Evolutionary conservation across 257 asterid species (phyloP), one percentile per base, ranked within the genome.

Genomic region (Solanum tacnaense): DNA sequence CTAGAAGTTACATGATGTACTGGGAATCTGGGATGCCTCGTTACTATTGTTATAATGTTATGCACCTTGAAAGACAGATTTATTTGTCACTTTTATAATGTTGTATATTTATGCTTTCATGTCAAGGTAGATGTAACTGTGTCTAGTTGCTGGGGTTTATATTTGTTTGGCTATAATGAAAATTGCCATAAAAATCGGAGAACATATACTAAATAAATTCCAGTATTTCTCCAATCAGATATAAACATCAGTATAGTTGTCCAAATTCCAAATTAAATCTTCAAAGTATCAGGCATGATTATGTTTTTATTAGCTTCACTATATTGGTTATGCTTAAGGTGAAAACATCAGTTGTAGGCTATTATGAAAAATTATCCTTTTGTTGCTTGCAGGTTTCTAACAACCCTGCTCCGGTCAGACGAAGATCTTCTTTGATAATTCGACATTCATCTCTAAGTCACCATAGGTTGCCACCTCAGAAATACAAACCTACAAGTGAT

Each of bases 401-500:
- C 67, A 56, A 56, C n/a, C 88, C 89, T 86, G 60, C 90, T 46
- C 87, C 89, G 0, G 41, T 71, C 67, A 67, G 52, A 86, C 87
- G 49, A 35, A 84, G 11, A 39, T 88, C 91, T 41, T 36, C 31
- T 9, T 36, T 87, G 84, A 87, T 74, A 68, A 82, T 87, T 52
- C 83, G 88, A 67, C 89, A 70, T 68, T 34, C 79, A 84, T 86
- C 89, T 86, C 52, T 83, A 34, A 15, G 87, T 67, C 88, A 67
- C 41, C 75, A 52, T 81, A 72, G 34, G 89, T 46, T 36, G 71
- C 38, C 74, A 29, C 74, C 68, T 67, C 86, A 52, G 56, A 87
- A 90, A 86, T 84, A 88, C 91, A 87, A 87, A 76, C 85, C 87
- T 41, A 74, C 36, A 81, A 83, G 23, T 73, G 86, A 90, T 83